phyloP scores from a whole-genome alignment of 352 stramenopile genomes.

The Phytophthora constricta region DNA sequence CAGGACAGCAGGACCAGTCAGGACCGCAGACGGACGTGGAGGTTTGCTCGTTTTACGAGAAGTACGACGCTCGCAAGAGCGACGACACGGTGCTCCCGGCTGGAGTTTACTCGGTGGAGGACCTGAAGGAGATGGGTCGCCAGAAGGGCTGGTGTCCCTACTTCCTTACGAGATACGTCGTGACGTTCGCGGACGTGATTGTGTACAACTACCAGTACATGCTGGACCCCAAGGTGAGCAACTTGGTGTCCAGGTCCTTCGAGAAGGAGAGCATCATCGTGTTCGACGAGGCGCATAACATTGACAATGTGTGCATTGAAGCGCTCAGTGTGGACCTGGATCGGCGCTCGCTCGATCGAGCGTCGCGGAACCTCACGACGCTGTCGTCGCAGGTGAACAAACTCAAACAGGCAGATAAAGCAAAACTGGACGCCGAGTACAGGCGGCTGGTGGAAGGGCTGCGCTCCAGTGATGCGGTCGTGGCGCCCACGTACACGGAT shows the following conservation, averaged over 20 bases:
- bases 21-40: no score
- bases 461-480: conserved; percentile 87
- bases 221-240: conserved; percentile 97
- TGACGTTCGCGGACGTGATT: conserved; percentile 97
- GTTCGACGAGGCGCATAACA: conserved; percentile 99
- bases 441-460: conserved; percentile 95
- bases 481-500: conserved; percentile 60
- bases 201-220: conserved; percentile 99
- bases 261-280: conserved; percentile 94
- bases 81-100: conserved; percentile 92
- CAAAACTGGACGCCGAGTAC: conserved; percentile 95
- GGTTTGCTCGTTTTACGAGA: conserved; percentile 91
- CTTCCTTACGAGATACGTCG: conserved; percentile 97
- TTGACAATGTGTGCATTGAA: conserved; percentile 99
- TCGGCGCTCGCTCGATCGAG: conserved; percentile 90
- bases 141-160: conserved; percentile 97
- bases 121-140: conserved; percentile 94
- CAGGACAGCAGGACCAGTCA: no score
- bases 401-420: conserved; percentile 92
- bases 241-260: conserved; percentile 93
- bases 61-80: conserved; percentile 87
- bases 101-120: conserved; percentile 97
- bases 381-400: conserved; percentile 80
- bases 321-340: conserved; percentile 97
- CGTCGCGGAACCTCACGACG: conserved; percentile 90